phyloP scores from a whole-genome alignment of 495 filamentous ascomycete species.

The Penicillium diatomitis region DNA sequence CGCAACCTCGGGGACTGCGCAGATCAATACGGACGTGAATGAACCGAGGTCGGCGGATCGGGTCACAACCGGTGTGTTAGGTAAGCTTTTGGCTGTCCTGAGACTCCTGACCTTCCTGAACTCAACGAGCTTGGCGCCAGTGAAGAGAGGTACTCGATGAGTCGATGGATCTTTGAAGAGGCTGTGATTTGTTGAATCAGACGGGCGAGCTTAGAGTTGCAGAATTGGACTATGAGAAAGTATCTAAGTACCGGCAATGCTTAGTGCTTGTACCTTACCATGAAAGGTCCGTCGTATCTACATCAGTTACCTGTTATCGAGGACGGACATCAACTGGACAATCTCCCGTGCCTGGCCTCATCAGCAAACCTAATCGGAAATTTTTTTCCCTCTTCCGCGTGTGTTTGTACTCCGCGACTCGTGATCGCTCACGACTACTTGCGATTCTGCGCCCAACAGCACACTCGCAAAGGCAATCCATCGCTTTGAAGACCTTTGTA shows the following conservation, averaged over 20 bases:
- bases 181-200: too few relatives aligned
- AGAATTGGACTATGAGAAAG: too few relatives aligned
- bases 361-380: constrained; percentile 2
- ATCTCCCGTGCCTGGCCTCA: constrained; percentile 8
- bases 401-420: constrained; percentile 6
- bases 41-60: constrained; percentile 14
- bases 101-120: constrained; percentile 1
- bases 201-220: too few relatives aligned
- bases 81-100: constrained; percentile 9
- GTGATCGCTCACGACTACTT: background rate
- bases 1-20: constrained; percentile 5
- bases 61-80: constrained; percentile 4
- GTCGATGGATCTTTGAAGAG: too few relatives aligned
- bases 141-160: too few relatives aligned
- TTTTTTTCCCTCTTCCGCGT: constrained; percentile 8
- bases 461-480: background rate
- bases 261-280: too few relatives aligned
- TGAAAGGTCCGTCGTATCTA: too few relatives aligned
- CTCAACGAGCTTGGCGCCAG: too few relatives aligned
- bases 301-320: too few relatives aligned
- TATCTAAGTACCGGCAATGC: too few relatives aligned
- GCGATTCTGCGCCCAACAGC: background rate
- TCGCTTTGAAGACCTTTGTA: background rate
- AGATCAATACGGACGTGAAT: background rate
- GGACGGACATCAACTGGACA: background rate